Percentiles rank a stretch among this genome's conserved stretches.
Conservation (phyloP, 441 rosid species). For the Manihot esculenta region DNA sequence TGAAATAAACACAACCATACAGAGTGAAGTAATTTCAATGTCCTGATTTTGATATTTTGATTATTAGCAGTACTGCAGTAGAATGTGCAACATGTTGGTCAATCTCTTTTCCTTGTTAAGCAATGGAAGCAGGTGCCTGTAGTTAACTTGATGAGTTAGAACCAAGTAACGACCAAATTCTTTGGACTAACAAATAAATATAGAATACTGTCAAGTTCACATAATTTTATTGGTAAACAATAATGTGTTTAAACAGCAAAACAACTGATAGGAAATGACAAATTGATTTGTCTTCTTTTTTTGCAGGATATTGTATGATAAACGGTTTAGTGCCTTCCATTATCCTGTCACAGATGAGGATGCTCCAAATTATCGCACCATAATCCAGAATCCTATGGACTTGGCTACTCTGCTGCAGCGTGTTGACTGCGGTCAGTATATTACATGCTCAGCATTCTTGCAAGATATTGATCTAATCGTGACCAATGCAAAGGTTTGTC, state of each 20-base stretch:
- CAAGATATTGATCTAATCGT: conserved; percentile 90
- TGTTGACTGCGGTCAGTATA: conserved; percentile 86
- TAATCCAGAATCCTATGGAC: conserved; percentile 97
- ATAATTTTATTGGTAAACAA: not conserved
- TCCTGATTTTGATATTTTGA: not conserved
- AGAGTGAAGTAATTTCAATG: not conserved
- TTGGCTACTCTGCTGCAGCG: conserved; percentile 85
- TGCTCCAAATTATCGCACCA: conserved; percentile 89
- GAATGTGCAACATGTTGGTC: not conserved
- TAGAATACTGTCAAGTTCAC: not conserved
- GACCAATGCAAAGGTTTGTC: conserved; percentile 79
- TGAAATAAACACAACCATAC: not conserved
- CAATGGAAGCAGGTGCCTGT: not conserved
- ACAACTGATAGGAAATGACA: not conserved
- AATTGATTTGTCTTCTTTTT: not conserved
- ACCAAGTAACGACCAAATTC: not conserved
- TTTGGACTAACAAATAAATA: not conserved
- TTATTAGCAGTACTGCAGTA: too few relatives aligned
- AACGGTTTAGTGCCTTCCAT: conserved; percentile 89
- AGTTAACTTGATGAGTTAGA: conserved; percentile 5
- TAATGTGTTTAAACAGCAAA: not conserved
- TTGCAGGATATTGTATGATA: conserved; percentile 87
- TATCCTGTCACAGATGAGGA: conserved; percentile 96
- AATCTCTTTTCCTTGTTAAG: not conserved
- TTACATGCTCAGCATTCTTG: conserved; percentile 79